Conservation (phyloP, 2,329 filamentous ascomycete genomes). For the Trichophyton verrucosum region DNA sequence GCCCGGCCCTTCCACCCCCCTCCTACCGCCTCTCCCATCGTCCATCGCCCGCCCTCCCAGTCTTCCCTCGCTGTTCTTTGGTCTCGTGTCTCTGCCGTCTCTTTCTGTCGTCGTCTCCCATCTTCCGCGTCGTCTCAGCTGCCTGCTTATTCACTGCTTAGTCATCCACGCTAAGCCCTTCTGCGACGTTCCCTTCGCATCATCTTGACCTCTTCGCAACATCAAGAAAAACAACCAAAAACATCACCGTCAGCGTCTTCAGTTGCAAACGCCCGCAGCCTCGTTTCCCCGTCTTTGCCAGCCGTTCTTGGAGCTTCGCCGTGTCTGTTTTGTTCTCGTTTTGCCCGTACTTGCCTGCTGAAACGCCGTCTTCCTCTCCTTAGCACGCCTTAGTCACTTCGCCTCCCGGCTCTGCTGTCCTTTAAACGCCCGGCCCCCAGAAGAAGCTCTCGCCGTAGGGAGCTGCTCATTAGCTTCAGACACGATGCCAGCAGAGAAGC, state of each 20-base stretch:
- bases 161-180: neutral
- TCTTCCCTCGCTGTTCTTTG: no score
- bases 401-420: slow-evolving; percentile 1
- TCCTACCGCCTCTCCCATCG: no score
- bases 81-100: neutral
- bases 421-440: neutral
- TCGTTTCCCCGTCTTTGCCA: neutral
- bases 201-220: neutral
- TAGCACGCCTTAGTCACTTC: neutral
- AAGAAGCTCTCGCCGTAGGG: neutral
- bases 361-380: neutral
- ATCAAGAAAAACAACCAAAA: neutral
- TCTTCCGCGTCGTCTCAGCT: neutral
- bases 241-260: neutral
- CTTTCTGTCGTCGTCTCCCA: neutral
- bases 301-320: neutral
- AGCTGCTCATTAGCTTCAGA: slow-evolving; percentile 18
- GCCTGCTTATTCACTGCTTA: neutral
- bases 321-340: neutral
- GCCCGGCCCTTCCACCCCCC: no score
- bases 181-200: neutral
- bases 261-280: neutral
- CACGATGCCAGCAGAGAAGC: slow-evolving; percentile 35
- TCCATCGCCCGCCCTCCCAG: no score
- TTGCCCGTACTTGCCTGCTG: neutral